phyloP scores from a whole-genome alignment of 2,329 filamentous ascomycete genomes.

The Boeremia exigua region DNA sequence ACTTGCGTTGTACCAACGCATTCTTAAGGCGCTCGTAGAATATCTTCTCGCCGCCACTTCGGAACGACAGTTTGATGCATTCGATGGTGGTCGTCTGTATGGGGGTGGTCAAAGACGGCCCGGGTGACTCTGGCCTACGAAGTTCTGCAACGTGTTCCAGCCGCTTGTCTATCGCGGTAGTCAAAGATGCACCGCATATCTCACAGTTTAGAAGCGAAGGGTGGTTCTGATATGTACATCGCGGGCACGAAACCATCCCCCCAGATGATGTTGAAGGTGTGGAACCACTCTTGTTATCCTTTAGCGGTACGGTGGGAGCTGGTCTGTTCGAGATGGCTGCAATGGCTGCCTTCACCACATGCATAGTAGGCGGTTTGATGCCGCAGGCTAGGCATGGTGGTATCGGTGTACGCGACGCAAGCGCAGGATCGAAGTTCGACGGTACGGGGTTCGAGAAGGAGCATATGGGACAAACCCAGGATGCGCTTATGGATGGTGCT shows the following conservation, averaged over 20 bases:
- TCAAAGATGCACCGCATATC: constrained; percentile 82
- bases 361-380: constrained; percentile 84
- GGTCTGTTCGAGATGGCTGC: constrained; percentile 69
- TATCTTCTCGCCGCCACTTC: constrained; percentile 84
- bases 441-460: constrained; percentile 93
- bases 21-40: constrained; percentile 89
- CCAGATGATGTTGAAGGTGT: constrained; percentile 16
- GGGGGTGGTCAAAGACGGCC: constrained; percentile 63
- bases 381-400: constrained; percentile 92
- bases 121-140: constrained; percentile 75
- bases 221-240: constrained; percentile 94
- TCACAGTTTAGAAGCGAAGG: constrained; percentile 86
- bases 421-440: constrained; percentile 87
- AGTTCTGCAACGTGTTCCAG: constrained; percentile 49
- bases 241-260: constrained; percentile 64
- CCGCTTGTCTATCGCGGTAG: constrained; percentile 57
- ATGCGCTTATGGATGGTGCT: constrained; percentile 67
- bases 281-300: constrained; percentile 47
- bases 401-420: constrained; percentile 77
- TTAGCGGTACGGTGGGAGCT: constrained; percentile 34
- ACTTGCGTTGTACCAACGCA: constrained; percentile 90
- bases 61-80: constrained; percentile 89
- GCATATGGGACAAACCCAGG: constrained; percentile 96
- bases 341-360: constrained; percentile 86
- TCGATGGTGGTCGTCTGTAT: constrained; percentile 69